Conservation (phyloP, 2,329 filamentous ascomycete species). For the Thelonectria rubi region DNA sequence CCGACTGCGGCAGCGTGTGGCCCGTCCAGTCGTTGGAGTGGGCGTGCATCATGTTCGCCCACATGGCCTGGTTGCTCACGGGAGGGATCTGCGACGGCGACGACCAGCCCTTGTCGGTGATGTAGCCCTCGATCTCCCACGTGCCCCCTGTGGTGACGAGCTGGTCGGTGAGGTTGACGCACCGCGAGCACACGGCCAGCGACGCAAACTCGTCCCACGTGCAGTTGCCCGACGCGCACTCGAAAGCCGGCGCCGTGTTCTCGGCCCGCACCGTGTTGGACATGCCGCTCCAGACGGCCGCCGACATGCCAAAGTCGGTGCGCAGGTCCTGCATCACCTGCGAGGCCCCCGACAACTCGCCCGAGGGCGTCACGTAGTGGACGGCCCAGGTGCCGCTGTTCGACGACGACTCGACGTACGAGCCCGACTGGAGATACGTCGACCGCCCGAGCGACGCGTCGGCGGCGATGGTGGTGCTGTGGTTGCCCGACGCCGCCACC, state of each 20-base stretch:
- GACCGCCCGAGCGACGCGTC: not conserved
- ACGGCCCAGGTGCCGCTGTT: not conserved
- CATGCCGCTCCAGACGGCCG: slow-evolving; percentile 17
- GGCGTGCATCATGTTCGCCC: not conserved
- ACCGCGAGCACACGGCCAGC: not conserved
- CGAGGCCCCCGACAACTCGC: not conserved
- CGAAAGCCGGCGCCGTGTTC: slow-evolving; percentile 10
- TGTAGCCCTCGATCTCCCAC: not conserved
- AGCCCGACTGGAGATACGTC: not conserved
- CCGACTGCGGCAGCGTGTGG: not conserved
- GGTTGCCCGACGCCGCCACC: no score
- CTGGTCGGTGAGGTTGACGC: not conserved
- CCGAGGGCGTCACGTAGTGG: not conserved
- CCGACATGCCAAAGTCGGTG: slow-evolving; percentile 14
- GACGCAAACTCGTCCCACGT: slow-evolving; percentile 18
- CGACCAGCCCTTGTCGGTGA: not conserved
- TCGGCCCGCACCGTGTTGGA: not conserved
- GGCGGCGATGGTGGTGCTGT: not conserved
- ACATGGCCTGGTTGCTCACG: not conserved
- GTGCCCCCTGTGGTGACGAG: not conserved
- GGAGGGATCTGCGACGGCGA: not conserved
- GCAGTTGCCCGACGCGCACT: slow-evolving; percentile 23
- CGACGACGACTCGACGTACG: not conserved
- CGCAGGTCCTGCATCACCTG: not conserved
- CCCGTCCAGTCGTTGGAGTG: not conserved